Percentiles rank a stretch among this genome's conserved stretches.
Conservation (phyloP, 495 filamentous ascomycete species). For the Usnea hakonensis region DNA sequence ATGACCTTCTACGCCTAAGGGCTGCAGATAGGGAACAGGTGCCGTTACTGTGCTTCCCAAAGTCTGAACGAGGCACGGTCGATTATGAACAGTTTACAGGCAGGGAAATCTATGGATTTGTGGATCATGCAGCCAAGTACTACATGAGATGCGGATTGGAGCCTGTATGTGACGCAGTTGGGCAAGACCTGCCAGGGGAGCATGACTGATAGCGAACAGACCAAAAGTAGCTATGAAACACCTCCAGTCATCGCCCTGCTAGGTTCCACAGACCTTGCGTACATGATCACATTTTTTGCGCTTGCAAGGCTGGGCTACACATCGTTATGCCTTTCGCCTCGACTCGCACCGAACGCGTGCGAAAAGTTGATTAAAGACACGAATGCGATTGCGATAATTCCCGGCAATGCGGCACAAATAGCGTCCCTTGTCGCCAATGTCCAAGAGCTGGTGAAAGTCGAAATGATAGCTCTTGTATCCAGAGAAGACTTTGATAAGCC, state of each 20-base stretch:
- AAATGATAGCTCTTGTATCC: not conserved
- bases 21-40: constrained; percentile 42
- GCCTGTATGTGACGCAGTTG: not conserved
- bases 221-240: constrained; percentile 21
- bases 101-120: constrained; percentile 44
- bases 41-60: constrained; percentile 47
- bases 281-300: constrained; percentile 50
- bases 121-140: constrained; percentile 38
- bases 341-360: constrained; percentile 45
- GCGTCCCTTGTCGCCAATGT: not conserved
- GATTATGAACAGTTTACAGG: constrained; percentile 48
- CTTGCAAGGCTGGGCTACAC: constrained; percentile 51
- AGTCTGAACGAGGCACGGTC: constrained; percentile 24
- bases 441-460: not conserved
- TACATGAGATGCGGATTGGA: constrained; percentile 37
- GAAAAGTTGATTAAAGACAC: constrained; percentile 44
- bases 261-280: constrained; percentile 48
- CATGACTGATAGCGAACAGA: constrained; percentile 1
- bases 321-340: constrained; percentile 51
- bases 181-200: not conserved
- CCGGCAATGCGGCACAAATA: not conserved
- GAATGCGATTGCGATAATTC: not conserved
- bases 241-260: constrained; percentile 41
- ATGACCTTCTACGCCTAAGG: constrained; percentile 21
- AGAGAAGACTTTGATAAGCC: constrained; percentile 8